Conservation (phyloP, 306 rosid genomes). For the Dryas alaskensis region DNA sequence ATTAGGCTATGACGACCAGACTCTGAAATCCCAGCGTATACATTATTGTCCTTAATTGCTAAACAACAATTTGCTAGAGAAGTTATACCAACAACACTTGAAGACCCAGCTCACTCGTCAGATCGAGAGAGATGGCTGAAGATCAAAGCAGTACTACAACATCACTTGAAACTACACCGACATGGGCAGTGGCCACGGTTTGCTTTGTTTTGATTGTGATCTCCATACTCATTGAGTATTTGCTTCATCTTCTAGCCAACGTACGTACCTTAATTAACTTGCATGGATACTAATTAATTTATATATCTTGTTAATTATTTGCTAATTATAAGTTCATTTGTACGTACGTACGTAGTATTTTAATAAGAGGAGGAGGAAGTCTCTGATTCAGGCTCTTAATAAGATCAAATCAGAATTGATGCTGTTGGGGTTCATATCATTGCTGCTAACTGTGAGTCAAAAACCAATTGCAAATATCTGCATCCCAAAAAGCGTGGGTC, state of each 20-base stretch:
- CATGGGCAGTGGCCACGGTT: constrained; percentile 63
- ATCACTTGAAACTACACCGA: constrained; percentile 50
- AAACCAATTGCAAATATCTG: constrained; percentile 47
- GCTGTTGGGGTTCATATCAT: constrained; percentile 51
- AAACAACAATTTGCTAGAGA: too few relatives aligned
- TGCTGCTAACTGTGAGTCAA: constrained; percentile 42
- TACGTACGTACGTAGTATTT: constrained; percentile 24
- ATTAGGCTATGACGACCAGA: too few relatives aligned
- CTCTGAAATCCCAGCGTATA: too few relatives aligned
- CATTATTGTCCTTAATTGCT: too few relatives aligned
- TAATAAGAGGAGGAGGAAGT: constrained; percentile 34
- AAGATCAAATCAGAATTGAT: constrained; percentile 54
- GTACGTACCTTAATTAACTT: constrained; percentile 12
- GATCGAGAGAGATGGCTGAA: constrained; percentile 13
- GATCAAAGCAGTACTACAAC: constrained; percentile 18
- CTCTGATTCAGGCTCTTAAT: constrained; percentile 50
- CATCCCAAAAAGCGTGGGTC: constrained; percentile 37
- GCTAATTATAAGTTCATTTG: too few relatives aligned
- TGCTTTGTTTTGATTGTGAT: constrained; percentile 39
- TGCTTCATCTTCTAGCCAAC: constrained; percentile 38
- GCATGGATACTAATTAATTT: too few relatives aligned
- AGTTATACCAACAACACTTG: too few relatives aligned
- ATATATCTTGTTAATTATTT: too few relatives aligned
- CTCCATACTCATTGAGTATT: constrained; percentile 44
- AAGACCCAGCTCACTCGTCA: too few relatives aligned